A percentile compares a stretch with the other conserved stretches of the same genome.
phyloP scores from a whole-genome alignment of 805 yeast genomes.

The Wickerhamiella sergipiensis region DNA sequence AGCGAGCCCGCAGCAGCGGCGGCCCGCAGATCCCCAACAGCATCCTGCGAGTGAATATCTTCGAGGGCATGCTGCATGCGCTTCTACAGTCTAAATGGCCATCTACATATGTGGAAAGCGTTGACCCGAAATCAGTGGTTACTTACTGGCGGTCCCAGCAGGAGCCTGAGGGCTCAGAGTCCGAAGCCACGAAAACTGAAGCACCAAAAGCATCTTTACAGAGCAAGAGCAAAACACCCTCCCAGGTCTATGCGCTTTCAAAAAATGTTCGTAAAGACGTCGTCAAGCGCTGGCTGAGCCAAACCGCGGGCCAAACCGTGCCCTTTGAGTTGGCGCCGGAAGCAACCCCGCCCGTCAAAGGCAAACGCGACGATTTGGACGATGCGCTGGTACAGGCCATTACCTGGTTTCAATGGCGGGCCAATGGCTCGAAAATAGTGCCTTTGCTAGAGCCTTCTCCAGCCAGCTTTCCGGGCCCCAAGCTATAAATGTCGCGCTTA shows the following conservation, averaged over 20 bases:
- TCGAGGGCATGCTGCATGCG: slow-evolving; percentile 38
- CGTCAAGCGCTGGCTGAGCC: slow-evolving; percentile 13
- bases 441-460: background rate
- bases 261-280: slow-evolving; percentile 16
- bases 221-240: background rate
- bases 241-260: slow-evolving; percentile 13
- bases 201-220: background rate
- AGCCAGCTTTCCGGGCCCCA: too few relatives aligned
- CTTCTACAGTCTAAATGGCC: slow-evolving; percentile 12
- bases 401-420: slow-evolving; percentile 34
- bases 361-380: slow-evolving; percentile 51
- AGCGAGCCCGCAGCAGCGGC: slow-evolving; percentile 39
- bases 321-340: slow-evolving; percentile 6
- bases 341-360: slow-evolving; percentile 1
- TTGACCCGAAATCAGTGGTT: slow-evolving; percentile 18
- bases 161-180: background rate
- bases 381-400: slow-evolving; percentile 54
- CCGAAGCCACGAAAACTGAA: too few relatives aligned
- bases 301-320: slow-evolving; percentile 1
- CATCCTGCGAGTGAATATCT: slow-evolving; percentile 37
- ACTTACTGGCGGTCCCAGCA: slow-evolving; percentile 15
- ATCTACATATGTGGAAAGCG: slow-evolving; percentile 10
- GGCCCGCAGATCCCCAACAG: slow-evolving; percentile 35
- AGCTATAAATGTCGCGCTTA: background rate
- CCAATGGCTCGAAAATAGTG: background rate